Conservation (phyloP, 257 asterid genomes). For the Jacaranda mimosifolia region DNA sequence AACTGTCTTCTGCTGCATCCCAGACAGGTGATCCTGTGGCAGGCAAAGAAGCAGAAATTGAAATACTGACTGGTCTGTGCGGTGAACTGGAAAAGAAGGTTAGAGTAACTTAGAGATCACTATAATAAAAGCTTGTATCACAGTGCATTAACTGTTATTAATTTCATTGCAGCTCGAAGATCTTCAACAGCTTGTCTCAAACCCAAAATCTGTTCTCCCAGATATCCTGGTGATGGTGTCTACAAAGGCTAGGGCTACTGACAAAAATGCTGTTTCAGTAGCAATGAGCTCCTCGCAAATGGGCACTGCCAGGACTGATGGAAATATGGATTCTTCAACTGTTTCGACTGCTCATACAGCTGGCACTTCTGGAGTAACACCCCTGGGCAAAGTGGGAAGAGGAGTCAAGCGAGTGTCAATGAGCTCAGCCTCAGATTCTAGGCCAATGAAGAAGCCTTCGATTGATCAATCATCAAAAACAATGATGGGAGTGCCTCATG, state of each 20-base stretch:
- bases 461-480: too few relatives aligned
- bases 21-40: conserved; percentile 42
- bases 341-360: conserved; percentile 64
- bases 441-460: too few relatives aligned
- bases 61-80: conserved; percentile 57
- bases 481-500: too few relatives aligned
- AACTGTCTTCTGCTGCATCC: conserved; percentile 49
- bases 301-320: conserved; percentile 47
- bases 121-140: neutral
- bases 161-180: conserved; percentile 69
- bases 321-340: conserved; percentile 52
- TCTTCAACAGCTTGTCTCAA: conserved; percentile 69
- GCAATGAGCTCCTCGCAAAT: conserved; percentile 56
- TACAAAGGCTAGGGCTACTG: conserved; percentile 47
- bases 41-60: conserved; percentile 59
- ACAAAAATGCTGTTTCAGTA: conserved; percentile 41
- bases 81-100: conserved; percentile 69
- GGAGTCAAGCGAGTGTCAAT: too few relatives aligned
- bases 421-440: too few relatives aligned
- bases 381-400: too few relatives aligned
- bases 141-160: neutral
- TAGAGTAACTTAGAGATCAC: neutral
- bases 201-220: too few relatives aligned
- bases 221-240: conserved; percentile 52
- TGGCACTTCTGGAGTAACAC: too few relatives aligned